These are phyloP conservation scores for Lactarius sanguifluus DNA, from an alignment of 768 basidiomycete genomes.

Conservation along the genomic window DNA sequence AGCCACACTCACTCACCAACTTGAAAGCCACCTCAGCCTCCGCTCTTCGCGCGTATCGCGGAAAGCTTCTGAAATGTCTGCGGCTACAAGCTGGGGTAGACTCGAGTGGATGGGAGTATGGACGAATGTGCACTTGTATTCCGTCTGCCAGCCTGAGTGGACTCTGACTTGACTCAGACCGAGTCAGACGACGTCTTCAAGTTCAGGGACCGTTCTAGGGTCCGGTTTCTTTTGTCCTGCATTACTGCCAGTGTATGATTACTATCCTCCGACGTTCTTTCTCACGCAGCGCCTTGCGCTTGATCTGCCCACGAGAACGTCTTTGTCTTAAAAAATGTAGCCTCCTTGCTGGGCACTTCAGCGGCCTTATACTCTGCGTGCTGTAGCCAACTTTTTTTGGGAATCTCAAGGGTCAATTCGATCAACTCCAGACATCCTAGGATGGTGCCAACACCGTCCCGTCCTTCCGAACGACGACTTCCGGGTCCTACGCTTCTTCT, in stretches of 20 bases:
- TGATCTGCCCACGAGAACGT: background rate
- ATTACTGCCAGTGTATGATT: background rate
- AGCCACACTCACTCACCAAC: no score
- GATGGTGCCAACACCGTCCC: background rate
- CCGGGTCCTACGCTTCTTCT: background rate
- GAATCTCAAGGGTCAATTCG: background rate
- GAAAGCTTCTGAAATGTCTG: background rate
- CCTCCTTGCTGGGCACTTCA: background rate
- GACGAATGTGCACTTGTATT: background rate
- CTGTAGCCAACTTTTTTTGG: background rate
- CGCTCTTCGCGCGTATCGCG: background rate
- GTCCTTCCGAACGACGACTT: background rate
- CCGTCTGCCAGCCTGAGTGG: background rate
- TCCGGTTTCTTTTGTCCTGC: no score
- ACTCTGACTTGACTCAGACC: background rate
- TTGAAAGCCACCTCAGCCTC: background rate
- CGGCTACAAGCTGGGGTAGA: background rate
- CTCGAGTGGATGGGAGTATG: background rate
- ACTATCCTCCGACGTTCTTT: background rate
- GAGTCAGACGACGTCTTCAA: background rate
- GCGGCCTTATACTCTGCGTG: background rate
- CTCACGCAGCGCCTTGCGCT: background rate
- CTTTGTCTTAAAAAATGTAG: background rate
- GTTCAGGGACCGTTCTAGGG: no score
- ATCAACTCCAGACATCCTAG: background rate